Percentiles rank a stretch among this genome's conserved stretches.
These are phyloP conservation scores for Phaseolus coccineus DNA, from an alignment of 331 rosid species.

Conservation along the genomic window DNA sequence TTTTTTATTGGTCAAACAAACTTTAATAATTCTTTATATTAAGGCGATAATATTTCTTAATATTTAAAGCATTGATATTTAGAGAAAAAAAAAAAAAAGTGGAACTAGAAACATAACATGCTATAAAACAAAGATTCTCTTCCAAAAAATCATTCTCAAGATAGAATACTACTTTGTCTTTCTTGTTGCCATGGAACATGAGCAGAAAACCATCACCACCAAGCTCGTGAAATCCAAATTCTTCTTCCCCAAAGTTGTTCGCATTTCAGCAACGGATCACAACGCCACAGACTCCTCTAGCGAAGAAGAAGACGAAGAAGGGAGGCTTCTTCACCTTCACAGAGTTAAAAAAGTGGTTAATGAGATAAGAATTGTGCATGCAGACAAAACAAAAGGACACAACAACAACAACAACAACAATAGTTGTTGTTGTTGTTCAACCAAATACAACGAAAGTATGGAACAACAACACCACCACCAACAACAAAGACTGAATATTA, in stretches of 20 bases:
- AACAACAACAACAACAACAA: neutral
- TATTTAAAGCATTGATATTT: neutral
- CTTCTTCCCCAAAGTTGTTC: constrained; percentile 45
- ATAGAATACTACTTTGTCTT: neutral
- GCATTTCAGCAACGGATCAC: constrained; percentile 56
- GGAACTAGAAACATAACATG: neutral
- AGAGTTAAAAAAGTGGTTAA: constrained; percentile 46
- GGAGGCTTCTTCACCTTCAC: too few relatives aligned
- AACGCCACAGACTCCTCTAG: constrained; percentile 79
- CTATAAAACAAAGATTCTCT: constrained; percentile 13
- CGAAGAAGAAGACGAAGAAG: constrained; percentile 46
- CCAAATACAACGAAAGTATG: neutral
- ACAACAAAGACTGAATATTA: neutral
- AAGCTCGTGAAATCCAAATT: constrained; percentile 23
- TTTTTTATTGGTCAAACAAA: too few relatives aligned
- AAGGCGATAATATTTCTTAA: too few relatives aligned
- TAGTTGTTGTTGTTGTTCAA: neutral
- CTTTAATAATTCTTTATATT: too few relatives aligned
- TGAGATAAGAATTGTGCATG: constrained; percentile 55
- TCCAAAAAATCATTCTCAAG: too few relatives aligned
- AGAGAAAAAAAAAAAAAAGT: too few relatives aligned
- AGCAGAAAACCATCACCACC: constrained; percentile 35
- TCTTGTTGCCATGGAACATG: neutral
- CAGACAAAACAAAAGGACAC: neutral
- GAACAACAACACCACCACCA: neutral